Percentiles rank a stretch among this genome's conserved stretches.
Evolutionary conservation across 257 asterid species (phyloP).

Genomic region (Striga asiatica): DNA sequence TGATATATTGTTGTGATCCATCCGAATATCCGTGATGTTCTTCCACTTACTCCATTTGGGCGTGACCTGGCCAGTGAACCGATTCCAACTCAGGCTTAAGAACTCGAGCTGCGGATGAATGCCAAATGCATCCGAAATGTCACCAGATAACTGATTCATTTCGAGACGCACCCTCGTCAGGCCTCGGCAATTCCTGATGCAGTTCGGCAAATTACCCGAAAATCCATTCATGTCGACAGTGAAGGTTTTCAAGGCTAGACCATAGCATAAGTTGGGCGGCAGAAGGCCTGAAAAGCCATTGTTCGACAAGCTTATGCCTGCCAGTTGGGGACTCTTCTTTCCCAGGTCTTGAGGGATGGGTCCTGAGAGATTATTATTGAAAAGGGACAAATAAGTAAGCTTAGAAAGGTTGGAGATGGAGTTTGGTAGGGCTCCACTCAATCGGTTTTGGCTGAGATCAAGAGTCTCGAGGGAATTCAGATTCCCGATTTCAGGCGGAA

Average conservation of each 20-base stretch:
- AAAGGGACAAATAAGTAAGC: constrained; percentile 25
- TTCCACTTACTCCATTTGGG: constrained; percentile 41
- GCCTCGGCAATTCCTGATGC: constrained; percentile 46
- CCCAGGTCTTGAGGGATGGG: constrained; percentile 44
- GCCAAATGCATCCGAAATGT: constrained; percentile 45
- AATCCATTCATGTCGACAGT: constrained; percentile 40
- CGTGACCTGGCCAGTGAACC: constrained; percentile 40
- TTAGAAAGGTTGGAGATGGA: constrained; percentile 31
- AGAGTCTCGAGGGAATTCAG: constrained; percentile 22
- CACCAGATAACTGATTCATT: constrained; percentile 42
- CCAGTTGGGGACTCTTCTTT: constrained; percentile 21
- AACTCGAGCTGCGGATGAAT: constrained; percentile 39
- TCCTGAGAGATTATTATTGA: constrained; percentile 37
- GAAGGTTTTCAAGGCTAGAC: constrained; percentile 32
- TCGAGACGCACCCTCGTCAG: constrained; percentile 42
- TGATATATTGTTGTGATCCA: constrained; percentile 35
- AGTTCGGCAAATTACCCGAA: constrained; percentile 45
- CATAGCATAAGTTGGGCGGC: constrained; percentile 42
- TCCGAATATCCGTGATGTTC: constrained; percentile 33
- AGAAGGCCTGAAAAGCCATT: constrained; percentile 49
- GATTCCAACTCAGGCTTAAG: constrained; percentile 37
- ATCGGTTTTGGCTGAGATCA: constrained; percentile 29
- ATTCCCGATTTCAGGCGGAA: constrained; percentile 45
- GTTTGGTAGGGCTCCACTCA: constrained; percentile 51
- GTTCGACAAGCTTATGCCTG: constrained; percentile 33